These are phyloP conservation scores for Tylopilus subfusipes DNA, from an alignment of 768 basidiomycete species.

Conservation along the genomic window DNA sequence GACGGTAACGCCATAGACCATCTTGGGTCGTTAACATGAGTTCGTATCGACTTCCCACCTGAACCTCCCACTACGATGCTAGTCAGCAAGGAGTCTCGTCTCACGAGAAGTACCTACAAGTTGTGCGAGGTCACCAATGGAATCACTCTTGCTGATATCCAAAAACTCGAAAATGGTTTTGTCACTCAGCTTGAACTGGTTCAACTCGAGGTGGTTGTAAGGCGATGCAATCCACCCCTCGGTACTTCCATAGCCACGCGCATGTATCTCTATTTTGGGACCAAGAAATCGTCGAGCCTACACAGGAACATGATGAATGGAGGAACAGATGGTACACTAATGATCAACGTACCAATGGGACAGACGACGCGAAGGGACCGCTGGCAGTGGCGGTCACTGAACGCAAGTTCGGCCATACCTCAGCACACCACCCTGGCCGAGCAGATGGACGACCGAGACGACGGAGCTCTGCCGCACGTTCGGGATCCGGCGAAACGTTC, in stretches of 20 bases:
- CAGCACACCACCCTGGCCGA: background rate
- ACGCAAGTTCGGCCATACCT: background rate
- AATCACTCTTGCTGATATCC: background rate
- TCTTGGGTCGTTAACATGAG: background rate
- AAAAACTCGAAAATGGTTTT: background rate
- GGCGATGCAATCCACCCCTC: background rate
- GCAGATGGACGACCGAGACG: background rate
- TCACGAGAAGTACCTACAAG: background rate
- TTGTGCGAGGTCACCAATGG: background rate
- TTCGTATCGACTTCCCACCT: background rate
- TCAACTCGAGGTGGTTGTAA: background rate
- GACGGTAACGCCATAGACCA: background rate
- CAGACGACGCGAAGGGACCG: background rate
- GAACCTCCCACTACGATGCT: background rate
- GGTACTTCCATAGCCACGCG: background rate
- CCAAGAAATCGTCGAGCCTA: background rate
- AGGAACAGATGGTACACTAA: background rate
- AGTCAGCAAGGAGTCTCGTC: background rate
- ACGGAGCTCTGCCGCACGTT: background rate
- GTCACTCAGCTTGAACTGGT: background rate
- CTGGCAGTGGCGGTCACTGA: background rate
- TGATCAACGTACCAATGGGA: background rate
- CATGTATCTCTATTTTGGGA: background rate
- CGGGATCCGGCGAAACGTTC: background rate
- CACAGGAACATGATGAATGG: background rate